Evolutionary conservation across 2,329 filamentous ascomycete genomes (phyloP).

Genomic region (Stagonosporopsis rhizophila): DNA sequence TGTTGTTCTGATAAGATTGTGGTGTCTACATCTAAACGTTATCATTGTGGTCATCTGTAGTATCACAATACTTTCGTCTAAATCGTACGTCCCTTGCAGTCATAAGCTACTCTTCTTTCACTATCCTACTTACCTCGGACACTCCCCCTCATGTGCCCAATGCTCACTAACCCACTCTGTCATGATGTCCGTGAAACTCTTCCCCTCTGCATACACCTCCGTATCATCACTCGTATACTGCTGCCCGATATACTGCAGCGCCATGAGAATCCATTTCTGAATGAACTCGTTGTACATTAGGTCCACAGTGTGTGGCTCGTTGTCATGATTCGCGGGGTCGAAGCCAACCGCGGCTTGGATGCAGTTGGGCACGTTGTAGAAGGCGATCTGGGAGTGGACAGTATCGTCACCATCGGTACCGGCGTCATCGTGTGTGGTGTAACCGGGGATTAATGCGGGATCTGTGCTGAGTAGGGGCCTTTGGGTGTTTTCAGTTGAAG

Average conservation of each 20-base stretch:
- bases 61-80: neutral
- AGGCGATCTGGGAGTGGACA: slow-evolving; percentile 75
- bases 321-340: slow-evolving; percentile 46
- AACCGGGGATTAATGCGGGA: slow-evolving; percentile 69
- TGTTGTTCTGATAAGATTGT: neutral
- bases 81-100: too few species aligned
- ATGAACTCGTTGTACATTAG: slow-evolving; percentile 93
- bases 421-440: slow-evolving; percentile 87
- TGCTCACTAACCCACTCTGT: slow-evolving; percentile 65
- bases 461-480: slow-evolving; percentile 10
- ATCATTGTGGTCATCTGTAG: neutral
- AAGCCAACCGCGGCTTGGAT: slow-evolving; percentile 75
- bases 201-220: slow-evolving; percentile 59
- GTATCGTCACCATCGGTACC: slow-evolving; percentile 91
- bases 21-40: neutral
- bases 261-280: slow-evolving; percentile 78
- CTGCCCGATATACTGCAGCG: slow-evolving; percentile 68
- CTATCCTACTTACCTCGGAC: slow-evolving; percentile 7
- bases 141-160: slow-evolving; percentile 53
- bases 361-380: slow-evolving; percentile 82
- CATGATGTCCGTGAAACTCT: slow-evolving; percentile 64
- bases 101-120: neutral
- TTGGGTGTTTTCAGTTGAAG: slow-evolving; percentile 7
- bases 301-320: slow-evolving; percentile 76
- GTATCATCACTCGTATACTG: slow-evolving; percentile 60